phyloP scores from a whole-genome alignment of 2,329 filamentous ascomycete species.

The Phaeomoniella chlamydospora region DNA sequence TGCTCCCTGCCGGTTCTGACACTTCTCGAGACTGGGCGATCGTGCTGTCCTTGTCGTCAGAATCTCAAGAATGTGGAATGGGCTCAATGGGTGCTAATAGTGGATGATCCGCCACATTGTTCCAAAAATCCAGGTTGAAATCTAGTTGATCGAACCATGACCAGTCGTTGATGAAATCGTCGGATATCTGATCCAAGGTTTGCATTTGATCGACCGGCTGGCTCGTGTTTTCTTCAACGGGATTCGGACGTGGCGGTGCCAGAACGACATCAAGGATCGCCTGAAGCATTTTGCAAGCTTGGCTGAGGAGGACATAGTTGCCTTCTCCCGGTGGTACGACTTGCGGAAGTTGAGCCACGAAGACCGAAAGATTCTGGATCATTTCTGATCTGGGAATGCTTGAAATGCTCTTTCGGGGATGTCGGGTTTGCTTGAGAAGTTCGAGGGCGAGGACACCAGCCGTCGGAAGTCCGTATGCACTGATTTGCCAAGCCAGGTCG shows the following conservation, averaged over 20 bases:
- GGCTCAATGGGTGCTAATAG: not conserved
- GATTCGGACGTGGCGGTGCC: not conserved
- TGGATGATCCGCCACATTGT: not conserved
- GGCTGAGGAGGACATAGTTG: constrained; percentile 2
- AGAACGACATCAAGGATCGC: constrained; percentile 1
- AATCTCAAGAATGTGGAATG: not conserved
- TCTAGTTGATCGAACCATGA: constrained; percentile 1
- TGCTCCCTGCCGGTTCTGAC: too few relatives aligned
- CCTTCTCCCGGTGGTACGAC: constrained; percentile 2
- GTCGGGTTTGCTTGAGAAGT: constrained; percentile 11
- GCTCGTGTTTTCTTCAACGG: not conserved
- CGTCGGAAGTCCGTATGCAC: constrained; percentile 15
- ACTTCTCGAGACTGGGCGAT: too few relatives aligned
- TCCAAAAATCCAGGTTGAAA: constrained; percentile 1
- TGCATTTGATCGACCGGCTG: not conserved
- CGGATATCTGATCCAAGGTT: not conserved
- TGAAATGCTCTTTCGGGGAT: constrained; percentile 7
- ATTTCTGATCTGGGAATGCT: constrained; percentile 16
- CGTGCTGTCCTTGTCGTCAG: too few relatives aligned
- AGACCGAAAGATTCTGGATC: constrained; percentile 20
- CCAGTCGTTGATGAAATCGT: not conserved
- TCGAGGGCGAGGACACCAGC: constrained; percentile 19
- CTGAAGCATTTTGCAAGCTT: not conserved
- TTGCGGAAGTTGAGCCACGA: constrained; percentile 10
- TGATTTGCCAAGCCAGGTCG: not conserved